phyloP scores from a whole-genome alignment of 352 stramenopile species.

The Phytopythium oedochilum region DNA sequence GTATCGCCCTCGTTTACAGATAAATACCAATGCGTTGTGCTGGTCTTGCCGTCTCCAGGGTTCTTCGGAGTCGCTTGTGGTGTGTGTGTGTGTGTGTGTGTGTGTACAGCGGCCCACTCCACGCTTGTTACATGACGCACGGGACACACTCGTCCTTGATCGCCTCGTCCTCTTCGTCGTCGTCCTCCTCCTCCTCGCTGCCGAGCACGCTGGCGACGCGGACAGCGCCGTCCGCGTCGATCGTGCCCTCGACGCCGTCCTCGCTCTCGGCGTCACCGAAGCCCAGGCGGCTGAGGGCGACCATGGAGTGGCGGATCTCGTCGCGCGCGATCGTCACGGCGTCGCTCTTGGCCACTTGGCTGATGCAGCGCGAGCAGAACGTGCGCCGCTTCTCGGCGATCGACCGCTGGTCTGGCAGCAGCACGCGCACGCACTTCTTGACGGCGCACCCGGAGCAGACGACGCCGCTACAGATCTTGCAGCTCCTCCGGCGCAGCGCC shows the following conservation, averaged over 20 bases:
- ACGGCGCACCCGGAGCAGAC: slow-evolving; percentile 29
- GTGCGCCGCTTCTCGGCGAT: slow-evolving; percentile 30
- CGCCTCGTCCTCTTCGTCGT: not conserved
- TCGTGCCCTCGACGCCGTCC: not conserved
- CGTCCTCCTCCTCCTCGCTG: slow-evolving; percentile 3
- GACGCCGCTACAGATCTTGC: slow-evolving; percentile 17
- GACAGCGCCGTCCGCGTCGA: not conserved
- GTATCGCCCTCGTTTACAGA: no score
- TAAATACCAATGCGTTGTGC: no score
- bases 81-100: no score
- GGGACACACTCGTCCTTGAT: not conserved
- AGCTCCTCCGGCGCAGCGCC: slow-evolving; percentile 12
- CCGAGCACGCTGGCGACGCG: not conserved
- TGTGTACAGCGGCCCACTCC: not conserved
- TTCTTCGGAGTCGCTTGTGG: not conserved
- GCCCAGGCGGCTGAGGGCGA: not conserved
- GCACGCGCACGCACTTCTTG: slow-evolving; percentile 35
- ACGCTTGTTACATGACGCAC: not conserved
- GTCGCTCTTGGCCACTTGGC: slow-evolving; percentile 20
- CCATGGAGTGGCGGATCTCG: slow-evolving; percentile 11
- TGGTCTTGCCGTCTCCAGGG: not conserved
- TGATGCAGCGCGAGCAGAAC: slow-evolving; percentile 30
- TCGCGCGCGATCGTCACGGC: slow-evolving; percentile 21
- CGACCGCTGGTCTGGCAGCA: slow-evolving; percentile 25
- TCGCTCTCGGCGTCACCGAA: not conserved